These are phyloP conservation scores for Yarrowia yakushimensis DNA, from an alignment of 805 yeast species.

Conservation along the genomic window DNA sequence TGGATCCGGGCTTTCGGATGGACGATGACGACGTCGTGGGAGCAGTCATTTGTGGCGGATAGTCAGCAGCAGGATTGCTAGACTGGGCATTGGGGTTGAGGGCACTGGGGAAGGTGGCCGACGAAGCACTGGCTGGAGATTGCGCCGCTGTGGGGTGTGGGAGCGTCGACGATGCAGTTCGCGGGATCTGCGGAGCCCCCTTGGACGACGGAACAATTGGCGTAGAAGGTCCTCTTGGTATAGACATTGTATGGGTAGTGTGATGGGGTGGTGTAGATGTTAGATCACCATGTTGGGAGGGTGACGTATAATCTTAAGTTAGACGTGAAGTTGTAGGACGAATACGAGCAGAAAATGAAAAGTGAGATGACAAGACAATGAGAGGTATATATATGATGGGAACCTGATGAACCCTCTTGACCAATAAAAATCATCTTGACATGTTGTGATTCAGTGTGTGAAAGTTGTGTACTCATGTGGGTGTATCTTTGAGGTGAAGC, in stretches of 20 bases:
- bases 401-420: too few relatives aligned
- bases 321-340: background rate
- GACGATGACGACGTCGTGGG: background rate
- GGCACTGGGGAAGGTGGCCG: background rate
- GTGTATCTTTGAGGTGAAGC: too few relatives aligned
- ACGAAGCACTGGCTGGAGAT: slow-evolving; percentile 5
- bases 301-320: background rate
- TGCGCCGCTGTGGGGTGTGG: slow-evolving; percentile 32
- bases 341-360: background rate
- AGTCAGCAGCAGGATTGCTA: background rate
- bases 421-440: too few relatives aligned
- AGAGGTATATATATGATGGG: too few relatives aligned
- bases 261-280: background rate
- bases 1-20: slow-evolving; percentile 33
- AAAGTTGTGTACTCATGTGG: too few relatives aligned
- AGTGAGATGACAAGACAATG: too few relatives aligned
- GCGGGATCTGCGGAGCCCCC: slow-evolving; percentile 39
- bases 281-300: slow-evolving; percentile 7
- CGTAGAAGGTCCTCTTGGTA: slow-evolving; percentile 30
- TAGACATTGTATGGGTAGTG: background rate
- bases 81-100: slow-evolving; percentile 10
- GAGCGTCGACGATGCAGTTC: slow-evolving; percentile 39
- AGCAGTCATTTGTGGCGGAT: slow-evolving; percentile 2
- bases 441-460: too few relatives aligned
- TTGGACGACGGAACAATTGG: slow-evolving; percentile 33